Evolutionary conservation across 23 red algal genomes (phyloP).

Genomic region (Pyropia haitanensis): DNA sequence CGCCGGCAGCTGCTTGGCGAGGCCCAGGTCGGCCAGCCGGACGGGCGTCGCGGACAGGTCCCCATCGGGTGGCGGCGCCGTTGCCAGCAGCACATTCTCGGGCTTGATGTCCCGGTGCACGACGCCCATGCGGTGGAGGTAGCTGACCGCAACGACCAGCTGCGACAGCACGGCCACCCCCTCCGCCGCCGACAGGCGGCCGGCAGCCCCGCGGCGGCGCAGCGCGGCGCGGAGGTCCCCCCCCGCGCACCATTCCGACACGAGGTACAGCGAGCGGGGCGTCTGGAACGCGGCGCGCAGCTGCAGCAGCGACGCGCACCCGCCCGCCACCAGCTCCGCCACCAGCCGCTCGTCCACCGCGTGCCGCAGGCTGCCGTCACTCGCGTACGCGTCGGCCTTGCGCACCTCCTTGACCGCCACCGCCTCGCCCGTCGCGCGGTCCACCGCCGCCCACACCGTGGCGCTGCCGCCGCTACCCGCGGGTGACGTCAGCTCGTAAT

Average conservation of each 20-base stretch:
- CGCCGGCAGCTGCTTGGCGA: slow-evolving; percentile 46
- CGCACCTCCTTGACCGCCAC: too few relatives aligned
- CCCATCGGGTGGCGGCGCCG: slow-evolving; percentile 2
- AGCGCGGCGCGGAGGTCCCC: slow-evolving; percentile 18
- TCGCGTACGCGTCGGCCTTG: too few relatives aligned
- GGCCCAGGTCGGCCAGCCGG: slow-evolving; percentile 73
- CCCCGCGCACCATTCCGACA: slow-evolving; percentile 20
- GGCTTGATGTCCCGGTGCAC: slow-evolving; percentile 81
- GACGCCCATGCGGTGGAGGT: slow-evolving; percentile 47
- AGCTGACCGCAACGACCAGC: slow-evolving; percentile 49
- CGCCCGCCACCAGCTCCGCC: slow-evolving; percentile 1
- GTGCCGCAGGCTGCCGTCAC: slow-evolving; percentile 1
- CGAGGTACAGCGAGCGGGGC: slow-evolving; percentile 15
- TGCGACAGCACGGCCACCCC: slow-evolving; percentile 46
- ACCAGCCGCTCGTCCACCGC: slow-evolving; percentile 34
- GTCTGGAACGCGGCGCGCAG: slow-evolving; percentile 44
- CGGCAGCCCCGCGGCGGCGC: not conserved
- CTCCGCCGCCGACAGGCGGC: slow-evolving; percentile 15
- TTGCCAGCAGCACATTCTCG: slow-evolving; percentile 65
- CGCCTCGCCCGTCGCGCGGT: too few relatives aligned
- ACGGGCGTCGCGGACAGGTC: slow-evolving; percentile 50
- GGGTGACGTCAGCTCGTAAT: slow-evolving; percentile 44
- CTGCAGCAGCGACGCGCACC: slow-evolving; percentile 27
- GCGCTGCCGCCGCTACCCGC: slow-evolving; percentile 58
- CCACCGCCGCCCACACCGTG: slow-evolving; percentile 25